phyloP scores from a whole-genome alignment of 345 rosid species.

The Trapa bicornis region DNA sequence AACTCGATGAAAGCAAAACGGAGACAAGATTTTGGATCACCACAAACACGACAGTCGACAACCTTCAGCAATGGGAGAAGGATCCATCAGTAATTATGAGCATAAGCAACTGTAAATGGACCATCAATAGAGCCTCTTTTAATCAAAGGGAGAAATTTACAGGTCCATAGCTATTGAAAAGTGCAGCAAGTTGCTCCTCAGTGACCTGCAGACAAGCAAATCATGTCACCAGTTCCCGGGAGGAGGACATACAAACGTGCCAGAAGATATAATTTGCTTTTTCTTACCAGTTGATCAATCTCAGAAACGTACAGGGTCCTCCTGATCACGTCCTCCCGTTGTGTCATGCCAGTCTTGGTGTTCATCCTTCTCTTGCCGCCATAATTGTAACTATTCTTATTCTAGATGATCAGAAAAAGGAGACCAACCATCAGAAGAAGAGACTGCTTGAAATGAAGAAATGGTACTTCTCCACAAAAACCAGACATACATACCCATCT shows the following conservation, averaged over 20 bases:
- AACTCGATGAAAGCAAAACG: slow-evolving; percentile 95
- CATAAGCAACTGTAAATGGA: background rate
- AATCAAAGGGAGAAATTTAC: slow-evolving; percentile 15
- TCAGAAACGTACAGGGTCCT: slow-evolving; percentile 80
- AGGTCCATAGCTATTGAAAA: slow-evolving; percentile 69
- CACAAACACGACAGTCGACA: slow-evolving; percentile 89
- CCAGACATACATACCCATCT: slow-evolving; percentile 50
- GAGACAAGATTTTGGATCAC: slow-evolving; percentile 87
- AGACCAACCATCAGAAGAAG: slow-evolving; percentile 4
- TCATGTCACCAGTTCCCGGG: background rate
- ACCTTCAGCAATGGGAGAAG: slow-evolving; percentile 19
- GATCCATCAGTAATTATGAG: background rate
- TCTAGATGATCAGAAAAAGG: slow-evolving; percentile 26
- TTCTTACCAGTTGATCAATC: slow-evolving; percentile 59
- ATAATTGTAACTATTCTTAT: slow-evolving; percentile 44
- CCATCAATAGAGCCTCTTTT: background rate
- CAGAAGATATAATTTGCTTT: background rate
- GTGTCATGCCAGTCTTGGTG: slow-evolving; percentile 70
- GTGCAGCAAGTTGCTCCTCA: slow-evolving; percentile 87
- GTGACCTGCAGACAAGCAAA: slow-evolving; percentile 39
- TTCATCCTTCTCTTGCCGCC: slow-evolving; percentile 72
- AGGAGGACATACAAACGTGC: background rate
- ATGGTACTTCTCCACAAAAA: background rate
- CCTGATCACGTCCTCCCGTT: slow-evolving; percentile 74
- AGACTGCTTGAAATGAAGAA: background rate